phyloP scores from a whole-genome alignment of 805 yeast species.

The Yarrowia keelungensis region DNA sequence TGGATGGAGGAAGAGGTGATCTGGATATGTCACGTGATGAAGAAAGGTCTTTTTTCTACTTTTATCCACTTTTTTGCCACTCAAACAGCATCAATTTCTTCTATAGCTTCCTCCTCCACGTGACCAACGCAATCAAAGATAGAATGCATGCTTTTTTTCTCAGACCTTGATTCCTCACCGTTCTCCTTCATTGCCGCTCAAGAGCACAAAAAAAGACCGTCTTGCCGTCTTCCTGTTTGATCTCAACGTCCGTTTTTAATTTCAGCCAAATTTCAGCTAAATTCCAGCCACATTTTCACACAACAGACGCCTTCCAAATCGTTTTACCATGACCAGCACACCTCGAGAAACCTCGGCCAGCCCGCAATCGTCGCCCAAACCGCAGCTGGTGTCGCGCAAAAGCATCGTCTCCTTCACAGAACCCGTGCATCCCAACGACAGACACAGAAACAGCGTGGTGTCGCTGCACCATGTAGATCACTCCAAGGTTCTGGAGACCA shows the following conservation, averaged over 20 bases:
- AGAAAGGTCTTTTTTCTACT: too few relatives aligned
- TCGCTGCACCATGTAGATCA: slow-evolving; percentile 32
- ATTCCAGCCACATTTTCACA: too few relatives aligned
- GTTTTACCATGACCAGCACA: neutral
- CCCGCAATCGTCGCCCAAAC: slow-evolving; percentile 21
- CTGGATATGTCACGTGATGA: too few relatives aligned
- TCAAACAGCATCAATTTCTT: neutral
- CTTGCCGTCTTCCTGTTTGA: too few relatives aligned
- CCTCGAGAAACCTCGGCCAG: slow-evolving; percentile 15
- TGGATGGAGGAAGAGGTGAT: too few relatives aligned
- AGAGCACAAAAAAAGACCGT: neutral
- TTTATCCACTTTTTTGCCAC: neutral
- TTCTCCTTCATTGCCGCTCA: neutral
- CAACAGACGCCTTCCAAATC: too few relatives aligned
- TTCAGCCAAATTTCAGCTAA: too few relatives aligned
- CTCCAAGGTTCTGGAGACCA: slow-evolving; percentile 12
- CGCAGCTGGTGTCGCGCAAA: slow-evolving; percentile 30
- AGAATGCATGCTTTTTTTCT: slow-evolving; percentile 17
- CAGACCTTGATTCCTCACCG: neutral
- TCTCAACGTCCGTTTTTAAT: too few relatives aligned
- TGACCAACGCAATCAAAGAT: slow-evolving; percentile 31
- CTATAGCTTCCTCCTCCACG: neutral
- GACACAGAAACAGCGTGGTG: slow-evolving; percentile 35
- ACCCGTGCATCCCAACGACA: slow-evolving; percentile 34
- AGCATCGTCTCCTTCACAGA: slow-evolving; percentile 30